A percentile compares a stretch with the other conserved stretches of the same genome.
These are phyloP conservation scores for Athelia psychrophila DNA, from an alignment of 1,284 basidiomycete species.

Conservation along the genomic window DNA sequence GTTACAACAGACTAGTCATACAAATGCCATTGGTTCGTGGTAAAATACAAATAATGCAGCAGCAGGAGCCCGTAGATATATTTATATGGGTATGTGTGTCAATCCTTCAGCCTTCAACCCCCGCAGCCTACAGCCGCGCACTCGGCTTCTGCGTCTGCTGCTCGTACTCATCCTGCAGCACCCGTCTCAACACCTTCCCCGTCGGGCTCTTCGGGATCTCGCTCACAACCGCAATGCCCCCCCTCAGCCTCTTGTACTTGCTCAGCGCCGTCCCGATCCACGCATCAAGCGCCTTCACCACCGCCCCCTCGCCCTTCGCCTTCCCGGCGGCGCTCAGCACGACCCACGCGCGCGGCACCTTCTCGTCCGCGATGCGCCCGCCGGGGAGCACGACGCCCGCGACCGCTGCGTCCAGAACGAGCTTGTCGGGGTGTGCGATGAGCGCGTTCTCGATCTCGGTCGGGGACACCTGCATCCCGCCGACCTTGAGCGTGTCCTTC, in stretches of 20 bases:
- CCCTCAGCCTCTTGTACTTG: conserved; percentile 69
- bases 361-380: conserved; percentile 63
- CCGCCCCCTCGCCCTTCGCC: conserved; percentile 39
- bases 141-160: conserved; percentile 11
- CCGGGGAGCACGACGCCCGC: conserved; percentile 69
- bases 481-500: conserved; percentile 74
- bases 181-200: conserved; percentile 61
- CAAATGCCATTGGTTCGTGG: no score
- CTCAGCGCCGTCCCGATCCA: conserved; percentile 64
- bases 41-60: no score
- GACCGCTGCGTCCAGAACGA: conserved; percentile 61
- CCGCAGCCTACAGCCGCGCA: neutral
- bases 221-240: conserved; percentile 62
- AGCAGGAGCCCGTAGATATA: no score
- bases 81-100: no score
- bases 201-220: conserved; percentile 72
- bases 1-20: no score
- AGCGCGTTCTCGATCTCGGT: conserved; percentile 68
- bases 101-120: no score
- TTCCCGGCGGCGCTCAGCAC: conserved; percentile 56
- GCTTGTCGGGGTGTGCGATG: conserved; percentile 51
- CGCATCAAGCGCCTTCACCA: conserved; percentile 43
- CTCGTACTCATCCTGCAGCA: conserved; percentile 57
- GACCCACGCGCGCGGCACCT: conserved; percentile 71
- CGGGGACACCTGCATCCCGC: conserved; percentile 72